Conservation (phyloP, 371 early-diverging fungal species). For the Blakeslea trispora region DNA sequence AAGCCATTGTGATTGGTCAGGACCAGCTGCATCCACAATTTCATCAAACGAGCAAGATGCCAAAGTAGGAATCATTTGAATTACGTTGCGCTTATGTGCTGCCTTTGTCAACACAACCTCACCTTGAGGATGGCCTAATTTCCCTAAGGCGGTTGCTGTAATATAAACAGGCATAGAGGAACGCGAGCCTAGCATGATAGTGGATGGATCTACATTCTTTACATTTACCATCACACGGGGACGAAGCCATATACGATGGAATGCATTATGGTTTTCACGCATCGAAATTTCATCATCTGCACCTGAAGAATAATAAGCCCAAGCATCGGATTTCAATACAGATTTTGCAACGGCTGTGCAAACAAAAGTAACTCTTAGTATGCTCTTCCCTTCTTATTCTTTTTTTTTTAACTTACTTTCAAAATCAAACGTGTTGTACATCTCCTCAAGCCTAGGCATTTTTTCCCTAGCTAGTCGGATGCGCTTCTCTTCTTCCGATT, state of each 20-base stretch:
- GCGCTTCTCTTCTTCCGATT: conserved; percentile 44
- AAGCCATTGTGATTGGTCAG: conserved; percentile 67
- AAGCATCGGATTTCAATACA: conserved; percentile 66
- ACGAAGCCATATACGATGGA: conserved; percentile 75
- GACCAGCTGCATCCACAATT: conserved; percentile 48
- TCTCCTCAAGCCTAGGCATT: conserved; percentile 60
- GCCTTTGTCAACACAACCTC: conserved; percentile 72
- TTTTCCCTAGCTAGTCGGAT: conserved; percentile 41
- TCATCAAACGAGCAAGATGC: conserved; percentile 74
- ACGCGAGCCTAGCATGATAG: conserved; percentile 66
- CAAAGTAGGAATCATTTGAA: conserved; percentile 75
- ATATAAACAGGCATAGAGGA: conserved; percentile 56
- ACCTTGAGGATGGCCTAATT: conserved; percentile 78
- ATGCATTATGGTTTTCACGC: conserved; percentile 77
- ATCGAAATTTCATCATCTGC: conserved; percentile 85
- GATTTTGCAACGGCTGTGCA: conserved; percentile 58
- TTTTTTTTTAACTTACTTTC: conserved; percentile 44
- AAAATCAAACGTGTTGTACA: conserved; percentile 77
- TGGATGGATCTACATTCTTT: conserved; percentile 59
- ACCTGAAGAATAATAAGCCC: conserved; percentile 87
- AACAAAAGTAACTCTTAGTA: neutral
- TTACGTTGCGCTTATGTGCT: conserved; percentile 47
- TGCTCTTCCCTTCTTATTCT: neutral
- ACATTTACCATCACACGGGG: conserved; percentile 82
- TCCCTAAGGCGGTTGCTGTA: conserved; percentile 67